A percentile compares a stretch with the other conserved stretches of the same genome.
These are phyloP conservation scores for Pichia sp. DNA, from an alignment of 1,139 yeast species.

Conservation along the genomic window DNA sequence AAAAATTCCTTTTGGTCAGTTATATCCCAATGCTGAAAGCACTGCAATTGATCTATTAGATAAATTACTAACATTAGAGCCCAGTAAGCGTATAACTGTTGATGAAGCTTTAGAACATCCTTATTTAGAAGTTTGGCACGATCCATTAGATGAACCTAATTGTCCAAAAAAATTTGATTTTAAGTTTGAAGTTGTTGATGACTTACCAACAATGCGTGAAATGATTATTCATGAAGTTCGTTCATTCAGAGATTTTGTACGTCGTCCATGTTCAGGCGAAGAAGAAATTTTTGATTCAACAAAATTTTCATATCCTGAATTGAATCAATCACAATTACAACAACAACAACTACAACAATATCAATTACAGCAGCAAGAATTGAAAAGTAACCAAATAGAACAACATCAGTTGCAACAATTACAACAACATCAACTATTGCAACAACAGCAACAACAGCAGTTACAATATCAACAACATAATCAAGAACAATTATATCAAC, in stretches of 20 bases:
- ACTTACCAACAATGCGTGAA: conserved; percentile 65
- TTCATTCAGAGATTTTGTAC: conserved; percentile 71
- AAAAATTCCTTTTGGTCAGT: conserved; percentile 62
- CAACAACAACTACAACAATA: background rate
- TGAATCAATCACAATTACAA: background rate
- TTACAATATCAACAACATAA: conserved; percentile 1
- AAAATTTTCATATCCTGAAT: conserved; percentile 10
- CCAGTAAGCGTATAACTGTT: conserved; percentile 78
- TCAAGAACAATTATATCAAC: conserved; percentile 18
- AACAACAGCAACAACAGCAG: background rate
- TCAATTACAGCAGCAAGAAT: background rate
- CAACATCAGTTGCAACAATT: conserved; percentile 15
- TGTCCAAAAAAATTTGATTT: conserved; percentile 84
- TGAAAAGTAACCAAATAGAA: conserved; percentile 1
- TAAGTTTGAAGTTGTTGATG: conserved; percentile 81
- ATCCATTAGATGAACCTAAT: conserved; percentile 88
- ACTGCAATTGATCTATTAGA: conserved; percentile 79
- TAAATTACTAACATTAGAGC: conserved; percentile 81
- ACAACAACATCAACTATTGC: conserved; percentile 3
- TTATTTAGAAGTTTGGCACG: conserved; percentile 90
- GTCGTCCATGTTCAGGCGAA: conserved; percentile 60
- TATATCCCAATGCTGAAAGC: conserved; percentile 84
- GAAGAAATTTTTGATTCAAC: conserved; percentile 39
- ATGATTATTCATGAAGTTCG: conserved; percentile 80
- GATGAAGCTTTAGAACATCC: conserved; percentile 88